Base-by-base conservation (phyloP, 495 filamentous ascomycete species). In the Trichocladium antarcticum region DNA sequence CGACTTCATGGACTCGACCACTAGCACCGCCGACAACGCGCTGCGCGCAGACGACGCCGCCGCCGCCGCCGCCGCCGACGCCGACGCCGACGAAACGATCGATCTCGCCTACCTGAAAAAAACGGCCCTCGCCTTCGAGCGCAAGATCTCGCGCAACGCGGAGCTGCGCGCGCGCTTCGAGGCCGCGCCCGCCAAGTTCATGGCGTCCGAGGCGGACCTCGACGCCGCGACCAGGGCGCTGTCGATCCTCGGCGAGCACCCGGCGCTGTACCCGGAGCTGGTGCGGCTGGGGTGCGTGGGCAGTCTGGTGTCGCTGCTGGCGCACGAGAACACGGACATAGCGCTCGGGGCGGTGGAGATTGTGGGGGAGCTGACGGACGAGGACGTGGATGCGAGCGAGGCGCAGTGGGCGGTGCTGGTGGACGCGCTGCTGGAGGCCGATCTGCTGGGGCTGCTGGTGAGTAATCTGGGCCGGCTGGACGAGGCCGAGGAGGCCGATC, bases 251-350 rank as follows among this genome's bases (percentile, higher is more conserved):
- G 78, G 83, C 2, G 89, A 96, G 53, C 86, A 96, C 61, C 73
- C 90, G 7, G 83, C 85, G 35, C 73, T 97, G 12, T 97, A 92
- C 61, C 72, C 68, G 21, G 85, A 94, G 53, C 93, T 99, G 57
- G 77, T 81, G 12, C 82, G 81, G 44, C 62, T 94, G 45, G 92
- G 88, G 22, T 84, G 82, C 50, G 81, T 82, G 0, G 80, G 66
- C 0, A 85, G 82, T 15, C 66, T 99, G 46, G 85, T 95, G 1
- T 76, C 80, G 1, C 64, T 99, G 42, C 68, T 99, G 21, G 82
- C 90, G 6, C 92, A 97, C 60, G 92, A 99, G 57, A 99, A 99
- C 65, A 87, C 89, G 1, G 92, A 99, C 65, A 94, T 99, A 53
- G 89, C 92, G 6, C 95, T 96, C 53, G 87, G 83, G 57, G 84